phyloP scores from a whole-genome alignment of 805 yeast genomes.

The Naumovozyma castellii region DNA sequence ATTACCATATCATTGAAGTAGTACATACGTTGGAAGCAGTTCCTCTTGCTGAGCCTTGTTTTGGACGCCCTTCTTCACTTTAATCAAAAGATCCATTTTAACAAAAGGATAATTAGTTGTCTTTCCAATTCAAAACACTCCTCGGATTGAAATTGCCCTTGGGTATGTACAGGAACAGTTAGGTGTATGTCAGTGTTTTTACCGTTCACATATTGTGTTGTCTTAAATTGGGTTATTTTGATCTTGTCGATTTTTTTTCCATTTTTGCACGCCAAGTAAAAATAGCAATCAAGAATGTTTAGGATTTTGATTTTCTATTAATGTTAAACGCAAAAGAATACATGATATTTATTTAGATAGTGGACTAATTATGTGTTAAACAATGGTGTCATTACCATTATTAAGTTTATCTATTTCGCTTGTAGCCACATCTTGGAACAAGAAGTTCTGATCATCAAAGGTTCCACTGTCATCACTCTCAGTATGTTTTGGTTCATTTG shows the following conservation, averaged over 20 bases:
- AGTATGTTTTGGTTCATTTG: neutral
- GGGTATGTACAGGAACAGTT: neutral
- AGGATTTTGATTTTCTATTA: no score
- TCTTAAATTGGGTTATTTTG: no score
- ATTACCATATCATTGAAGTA: no score
- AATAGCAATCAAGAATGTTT: no score
- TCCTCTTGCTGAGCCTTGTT: neutral
- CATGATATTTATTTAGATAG: no score
- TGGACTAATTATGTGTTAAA: no score
- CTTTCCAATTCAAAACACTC: no score
- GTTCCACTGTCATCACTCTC: neutral
- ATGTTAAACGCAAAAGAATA: no score
- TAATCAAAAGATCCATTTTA: neutral
- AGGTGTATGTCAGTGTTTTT: neutral
- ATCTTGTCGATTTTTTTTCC: no score
- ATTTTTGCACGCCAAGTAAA: neutral
- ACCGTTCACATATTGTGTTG: no score
- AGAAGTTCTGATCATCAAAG: neutral
- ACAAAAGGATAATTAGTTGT: neutral
- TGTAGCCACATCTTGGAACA: neutral
- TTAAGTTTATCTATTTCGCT: neutral
- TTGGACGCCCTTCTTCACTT: neutral
- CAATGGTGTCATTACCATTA: no score
- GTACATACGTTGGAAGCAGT: neutral
- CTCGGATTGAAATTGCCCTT: no score